Base-by-base conservation (phyloP, 805 yeast species). In the Candida manassasensis region DNA sequence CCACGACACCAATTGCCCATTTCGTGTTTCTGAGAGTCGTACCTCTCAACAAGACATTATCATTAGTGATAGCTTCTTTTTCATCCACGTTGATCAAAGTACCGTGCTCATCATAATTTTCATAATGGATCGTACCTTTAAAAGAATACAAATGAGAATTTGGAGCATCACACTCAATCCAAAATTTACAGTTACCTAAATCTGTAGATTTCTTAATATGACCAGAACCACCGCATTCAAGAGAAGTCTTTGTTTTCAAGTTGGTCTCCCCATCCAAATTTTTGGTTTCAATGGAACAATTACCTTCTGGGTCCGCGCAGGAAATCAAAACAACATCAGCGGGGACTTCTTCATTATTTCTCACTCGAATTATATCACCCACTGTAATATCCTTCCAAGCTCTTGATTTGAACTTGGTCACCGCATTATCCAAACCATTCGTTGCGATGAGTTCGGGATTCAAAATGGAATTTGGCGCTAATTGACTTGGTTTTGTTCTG, bases 231-330 rank as follows among this genome's bases (percentile, higher is more conserved):
- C 86, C 82, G 44, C 78, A 67, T 11, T 64, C 63, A 21, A 84
- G 51, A 5, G 83, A 64, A 19, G 63, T 65, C 40, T 79, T 74
- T 16, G 66, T 63, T 52, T 84, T 84, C 53, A 84, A 67, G 51
- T 80, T 84, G 3, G 90, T 81, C 56, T 84, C 94, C 57, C 94
- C 94, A 59, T 84, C 94, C 45, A 84, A 67, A 57, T 84, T 84
- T 50, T 83, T 84, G 0, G 94, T 84, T 56, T 84, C 94, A 19
- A 84, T 77, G 46, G 77, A 84, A 58, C 89, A 82, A 34, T 73
- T 75, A 34, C 81, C 81, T 46, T 82, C 86, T 1, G 68, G 56
- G 50, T 81, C 87, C 21, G 85, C 76, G 2, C 88, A 70, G 4
- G 87, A 67, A 6, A 84, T 51, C 21, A 83, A 55, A 31, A 82